phyloP scores from a whole-genome alignment of 495 filamentous ascomycete species.

The Astrothelium macrocarpum region DNA sequence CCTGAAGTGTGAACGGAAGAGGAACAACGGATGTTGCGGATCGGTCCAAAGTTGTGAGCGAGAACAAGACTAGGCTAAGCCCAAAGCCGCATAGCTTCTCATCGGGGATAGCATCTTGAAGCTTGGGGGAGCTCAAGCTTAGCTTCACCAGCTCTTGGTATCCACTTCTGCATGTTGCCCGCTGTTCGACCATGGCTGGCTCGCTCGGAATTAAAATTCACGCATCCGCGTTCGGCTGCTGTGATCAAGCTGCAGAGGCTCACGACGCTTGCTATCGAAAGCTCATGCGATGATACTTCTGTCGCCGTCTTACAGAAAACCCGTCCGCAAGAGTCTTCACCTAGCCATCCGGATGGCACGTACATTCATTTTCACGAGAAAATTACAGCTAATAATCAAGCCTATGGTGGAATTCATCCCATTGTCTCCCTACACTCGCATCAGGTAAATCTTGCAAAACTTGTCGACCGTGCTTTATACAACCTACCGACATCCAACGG shows the following conservation, averaged over 20 bases:
- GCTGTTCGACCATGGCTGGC: not conserved
- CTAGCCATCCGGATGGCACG: not conserved
- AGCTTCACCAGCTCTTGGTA: not conserved
- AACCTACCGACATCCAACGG: not conserved
- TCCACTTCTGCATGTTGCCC: not conserved
- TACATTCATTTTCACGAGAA: conserved; percentile 68
- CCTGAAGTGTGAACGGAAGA: not conserved
- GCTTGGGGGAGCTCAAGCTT: not conserved
- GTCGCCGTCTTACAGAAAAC: conserved; percentile 62
- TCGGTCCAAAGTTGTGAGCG: not conserved
- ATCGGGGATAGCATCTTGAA: not conserved
- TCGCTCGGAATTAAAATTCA: not conserved
- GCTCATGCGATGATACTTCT: conserved; percentile 94
- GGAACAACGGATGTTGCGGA: not conserved
- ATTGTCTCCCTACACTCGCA: conserved; percentile 63
- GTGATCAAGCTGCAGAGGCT: not conserved
- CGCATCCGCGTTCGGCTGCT: not conserved
- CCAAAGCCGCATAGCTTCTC: not conserved
- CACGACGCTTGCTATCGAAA: conserved; percentile 77
- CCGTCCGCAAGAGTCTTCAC: conserved; percentile 26
- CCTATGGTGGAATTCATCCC: conserved; percentile 70
- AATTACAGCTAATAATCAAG: conserved; percentile 63
- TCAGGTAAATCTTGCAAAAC: conserved; percentile 50
- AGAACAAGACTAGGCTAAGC: not conserved
- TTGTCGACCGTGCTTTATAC: conserved; percentile 49